Evolutionary conservation across 1,284 basidiomycete species (phyloP).

Genomic region (Schizopora paradoxa): DNA sequence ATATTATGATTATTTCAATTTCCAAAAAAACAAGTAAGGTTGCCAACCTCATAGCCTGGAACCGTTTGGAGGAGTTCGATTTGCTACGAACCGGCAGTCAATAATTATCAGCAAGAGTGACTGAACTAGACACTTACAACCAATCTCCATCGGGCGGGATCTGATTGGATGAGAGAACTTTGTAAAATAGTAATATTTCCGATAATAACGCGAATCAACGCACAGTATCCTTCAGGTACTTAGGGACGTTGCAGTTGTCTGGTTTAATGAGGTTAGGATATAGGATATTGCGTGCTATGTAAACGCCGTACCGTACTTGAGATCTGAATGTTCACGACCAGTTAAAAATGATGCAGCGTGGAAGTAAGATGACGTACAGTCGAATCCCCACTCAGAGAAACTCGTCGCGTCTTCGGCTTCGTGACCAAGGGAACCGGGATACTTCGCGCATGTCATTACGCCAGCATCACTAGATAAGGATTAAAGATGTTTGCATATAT

Average conservation of each 20-base stretch:
- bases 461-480: constrained; percentile 43
- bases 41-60: constrained; percentile 47
- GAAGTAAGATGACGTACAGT: constrained; percentile 30
- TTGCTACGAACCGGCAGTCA: constrained; percentile 30
- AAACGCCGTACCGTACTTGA: constrained; percentile 48
- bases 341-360: neutral
- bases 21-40: constrained; percentile 2
- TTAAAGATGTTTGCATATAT: constrained; percentile 1
- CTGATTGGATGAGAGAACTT: constrained; percentile 26
- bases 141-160: constrained; percentile 38
- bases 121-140: constrained; percentile 37
- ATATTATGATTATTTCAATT: constrained; percentile 1
- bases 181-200: constrained; percentile 18
- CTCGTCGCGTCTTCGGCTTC: constrained; percentile 46
- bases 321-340: constrained; percentile 26
- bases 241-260: constrained; percentile 54
- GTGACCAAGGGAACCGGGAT: constrained; percentile 44
- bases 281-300: neutral
- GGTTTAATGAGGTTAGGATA: neutral
- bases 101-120: neutral
- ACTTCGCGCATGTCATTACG: constrained; percentile 46
- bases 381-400: constrained; percentile 49
- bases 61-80: constrained; percentile 51
- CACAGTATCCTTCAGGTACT: constrained; percentile 43
- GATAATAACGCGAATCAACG: too few species aligned